Conservation (phyloP, 495 filamentous ascomycete genomes). For the Ascodesmis nigricans region DNA sequence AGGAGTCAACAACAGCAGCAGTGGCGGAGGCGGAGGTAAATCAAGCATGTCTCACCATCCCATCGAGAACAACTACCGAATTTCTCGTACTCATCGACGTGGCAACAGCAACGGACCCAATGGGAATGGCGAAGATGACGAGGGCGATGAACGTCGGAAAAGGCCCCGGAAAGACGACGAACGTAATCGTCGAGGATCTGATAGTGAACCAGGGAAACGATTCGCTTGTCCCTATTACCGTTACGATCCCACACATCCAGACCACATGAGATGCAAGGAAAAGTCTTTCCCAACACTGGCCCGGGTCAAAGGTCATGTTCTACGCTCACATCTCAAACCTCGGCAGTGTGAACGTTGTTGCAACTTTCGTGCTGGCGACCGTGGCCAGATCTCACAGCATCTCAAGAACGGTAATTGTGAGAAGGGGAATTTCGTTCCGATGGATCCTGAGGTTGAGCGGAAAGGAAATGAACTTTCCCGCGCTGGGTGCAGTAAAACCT, state of each 20-base stretch:
- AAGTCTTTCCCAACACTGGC: neutral
- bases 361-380: conserved; percentile 5
- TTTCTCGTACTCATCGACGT: too few relatives aligned
- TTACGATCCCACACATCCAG: neutral
- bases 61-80: too few relatives aligned
- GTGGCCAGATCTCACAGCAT: conserved; percentile 6
- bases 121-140: neutral
- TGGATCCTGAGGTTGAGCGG: conserved; percentile 2
- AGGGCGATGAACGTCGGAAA: neutral
- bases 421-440: conserved; percentile 5
- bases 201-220: too few relatives aligned
- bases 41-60: too few relatives aligned
- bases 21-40: too few relatives aligned
- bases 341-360: conserved; percentile 7
- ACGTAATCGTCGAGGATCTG: too few relatives aligned
- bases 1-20: too few relatives aligned
- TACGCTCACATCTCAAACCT: conserved; percentile 8
- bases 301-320: conserved; percentile 10
- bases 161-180: too few relatives aligned
- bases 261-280: neutral
- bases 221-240: conserved; percentile 11
- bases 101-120: neutral
- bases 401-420: conserved; percentile 1
- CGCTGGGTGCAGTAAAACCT: conserved; percentile 5
- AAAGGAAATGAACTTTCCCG: conserved; percentile 8